phyloP scores from a whole-genome alignment of 1,284 basidiomycete species.

The Cryptococcus wingfieldii region DNA sequence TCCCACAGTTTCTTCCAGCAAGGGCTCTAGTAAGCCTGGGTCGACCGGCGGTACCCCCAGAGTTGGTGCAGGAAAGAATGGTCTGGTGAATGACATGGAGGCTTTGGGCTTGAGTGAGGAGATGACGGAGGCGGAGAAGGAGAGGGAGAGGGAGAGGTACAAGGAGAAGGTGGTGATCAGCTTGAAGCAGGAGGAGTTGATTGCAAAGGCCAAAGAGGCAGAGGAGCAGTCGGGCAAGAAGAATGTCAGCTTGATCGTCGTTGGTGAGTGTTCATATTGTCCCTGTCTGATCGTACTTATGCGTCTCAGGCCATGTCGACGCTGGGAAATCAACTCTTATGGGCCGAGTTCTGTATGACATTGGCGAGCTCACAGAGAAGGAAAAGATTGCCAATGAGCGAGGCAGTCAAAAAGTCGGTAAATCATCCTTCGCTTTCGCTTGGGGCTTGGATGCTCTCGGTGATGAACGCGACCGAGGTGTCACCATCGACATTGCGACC shows the following conservation, averaged over 20 bases:
- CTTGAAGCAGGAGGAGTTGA: constrained; percentile 74
- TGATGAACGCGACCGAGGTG: constrained; percentile 90
- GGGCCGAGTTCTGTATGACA: constrained; percentile 88
- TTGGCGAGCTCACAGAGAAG: constrained; percentile 83
- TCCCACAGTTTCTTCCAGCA: constrained; percentile 13
- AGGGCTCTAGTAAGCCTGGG: constrained; percentile 23
- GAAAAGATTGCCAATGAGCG: constrained; percentile 79
- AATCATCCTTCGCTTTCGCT: constrained; percentile 93
- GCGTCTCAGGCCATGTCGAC: constrained; percentile 82
- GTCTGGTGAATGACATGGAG: constrained; percentile 57
- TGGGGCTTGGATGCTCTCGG: constrained; percentile 93
- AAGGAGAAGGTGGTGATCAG: constrained; percentile 57
- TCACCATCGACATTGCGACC: constrained; percentile 94
- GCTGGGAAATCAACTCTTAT: constrained; percentile 98
- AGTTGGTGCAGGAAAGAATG: constrained; percentile 51
- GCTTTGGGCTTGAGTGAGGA: constrained; percentile 62
- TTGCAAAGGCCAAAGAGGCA: constrained; percentile 71
- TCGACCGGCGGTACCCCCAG: constrained; percentile 24
- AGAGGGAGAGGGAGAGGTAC: constrained; percentile 53
- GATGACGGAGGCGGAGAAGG: constrained; percentile 50
- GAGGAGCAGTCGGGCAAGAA: constrained; percentile 60
- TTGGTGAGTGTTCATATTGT: constrained; percentile 59
- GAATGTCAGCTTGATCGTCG: constrained; percentile 80
- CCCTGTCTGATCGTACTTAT: neutral
- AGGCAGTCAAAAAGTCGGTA: constrained; percentile 85